Percentiles rank a stretch among this genome's conserved stretches.
Conservation (phyloP, 306 rosid genomes). For the Quercus aquifolioides region DNA sequence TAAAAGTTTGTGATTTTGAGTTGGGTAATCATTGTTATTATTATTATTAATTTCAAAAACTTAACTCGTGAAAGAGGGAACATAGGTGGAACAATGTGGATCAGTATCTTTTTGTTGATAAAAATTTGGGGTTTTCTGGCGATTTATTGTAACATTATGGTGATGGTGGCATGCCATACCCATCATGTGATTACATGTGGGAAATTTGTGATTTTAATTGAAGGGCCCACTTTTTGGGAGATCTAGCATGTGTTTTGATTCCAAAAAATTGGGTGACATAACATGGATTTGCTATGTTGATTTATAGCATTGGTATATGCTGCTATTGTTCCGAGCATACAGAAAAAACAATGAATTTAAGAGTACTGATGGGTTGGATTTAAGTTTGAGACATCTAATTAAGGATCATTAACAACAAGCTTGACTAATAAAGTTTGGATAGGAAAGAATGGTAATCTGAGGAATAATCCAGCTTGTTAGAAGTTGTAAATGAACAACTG, state of each 20-base stretch:
- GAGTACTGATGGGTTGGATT: background rate
- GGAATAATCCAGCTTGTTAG: background rate
- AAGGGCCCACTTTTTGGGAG: constrained; percentile 19
- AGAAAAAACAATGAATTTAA: background rate
- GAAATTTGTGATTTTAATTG: constrained; percentile 14
- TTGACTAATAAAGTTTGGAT: background rate
- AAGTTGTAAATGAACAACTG: background rate
- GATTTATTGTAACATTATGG: constrained; percentile 13
- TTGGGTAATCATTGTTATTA: constrained; percentile 28
- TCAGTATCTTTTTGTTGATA: background rate
- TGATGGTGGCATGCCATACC: constrained; percentile 41
- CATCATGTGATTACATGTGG: constrained; percentile 59
- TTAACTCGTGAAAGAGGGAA: constrained; percentile 29
- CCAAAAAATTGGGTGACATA: constrained; percentile 30
- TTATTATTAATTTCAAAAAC: background rate
- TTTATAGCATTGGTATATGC: constrained; percentile 24
- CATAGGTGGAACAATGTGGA: constrained; percentile 1
- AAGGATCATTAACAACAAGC: background rate
- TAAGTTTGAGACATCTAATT: background rate
- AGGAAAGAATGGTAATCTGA: background rate
- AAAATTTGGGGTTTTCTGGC: background rate
- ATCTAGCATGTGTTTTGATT: constrained; percentile 47
- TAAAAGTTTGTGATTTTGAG: constrained; percentile 19
- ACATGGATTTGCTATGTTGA: constrained; percentile 44
- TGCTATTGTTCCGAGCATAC: constrained; percentile 21